Evolutionary conservation across 371 early-diverging fungal genomes (phyloP), one percentile per base, ranked within the genome.

Genomic region (Vairimorpha apis): DNA sequence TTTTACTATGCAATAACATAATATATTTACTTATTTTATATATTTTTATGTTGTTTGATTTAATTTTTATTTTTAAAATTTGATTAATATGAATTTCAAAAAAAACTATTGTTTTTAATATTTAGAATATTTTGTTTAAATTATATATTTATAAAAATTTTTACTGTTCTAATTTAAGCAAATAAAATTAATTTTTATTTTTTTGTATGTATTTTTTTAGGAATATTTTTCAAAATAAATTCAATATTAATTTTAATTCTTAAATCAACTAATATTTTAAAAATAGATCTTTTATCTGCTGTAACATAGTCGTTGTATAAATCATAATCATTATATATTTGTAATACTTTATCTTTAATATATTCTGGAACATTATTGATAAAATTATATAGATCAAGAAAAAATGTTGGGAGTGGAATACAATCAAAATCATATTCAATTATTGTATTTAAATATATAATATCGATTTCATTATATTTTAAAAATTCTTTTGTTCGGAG

Each of bases 251-350:
- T 55, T 32, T 37, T 70, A 32, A 77, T 45, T 1, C 43, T 56
- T 1, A 79, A 41, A 14, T 70, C 70, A 51, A 67, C 66, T 7
- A 82, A 32, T 63, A 75, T 49, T 16, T 81, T 77, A 55, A 72
- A 67, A 13, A 77, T 56, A n/a, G 76, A 76, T 56, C 75, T 76
- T 60, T 47, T 69, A 0, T 72, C 49, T 43, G 44, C 5, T 13
- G 76, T 2, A 21, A 79, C 56, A 51, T 81, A 83, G 13, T 59
- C 56, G 56, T 79, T 72, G 55, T 83, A 83, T n/a, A 69, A 25
- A 41, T 79, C 79, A 63, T 83, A 83, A 35, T 77, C 70, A 8
- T 63, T 30, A 29, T 67, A 43, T 37, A 83, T 75, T 51, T 79
- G 76, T 29, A 59, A 43, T 16, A 80, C 32, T 37, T 76, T 78